Evolutionary conservation across 2,329 filamentous ascomycete genomes (phyloP), one percentile per base, ranked within the genome.

Genomic region (Colletotrichum musae): DNA sequence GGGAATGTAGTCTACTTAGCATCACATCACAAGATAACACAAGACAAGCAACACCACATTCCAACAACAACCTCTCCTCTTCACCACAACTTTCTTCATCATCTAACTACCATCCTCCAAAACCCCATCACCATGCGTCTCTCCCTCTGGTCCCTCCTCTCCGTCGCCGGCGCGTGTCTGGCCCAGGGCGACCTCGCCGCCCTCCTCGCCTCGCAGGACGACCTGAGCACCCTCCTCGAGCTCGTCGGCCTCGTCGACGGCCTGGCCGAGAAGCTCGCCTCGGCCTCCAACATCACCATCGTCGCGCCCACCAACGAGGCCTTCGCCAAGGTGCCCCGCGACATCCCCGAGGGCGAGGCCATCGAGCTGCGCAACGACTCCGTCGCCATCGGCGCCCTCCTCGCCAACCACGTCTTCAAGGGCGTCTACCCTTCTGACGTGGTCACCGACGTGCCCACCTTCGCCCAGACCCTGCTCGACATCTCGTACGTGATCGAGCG

Each of bases 301-400:
- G 74, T 80, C 21, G 79, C 80, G 0, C 79, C 79, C 4, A 78
- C 77, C 15, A 80, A 81, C 72, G 65, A 76, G 2, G 80, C 80
- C 6, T 80, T 81, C 24, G 75, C 64, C 10, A 73, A 72, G 1
- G 75, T 81, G 6, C 77, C 78, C 5, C 70, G 74, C 1, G 73
- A 80, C 36, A 75, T 76, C 16, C 77, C 77, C 0, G 77, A 79
- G 52, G 77, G 78, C 7, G 72, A 76, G 26, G 78, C 77, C 48
- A 79, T 79, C 13, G 74, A 75, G 28, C 64, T 69, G 5, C 64
- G 64, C 61, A 78, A 77, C 59, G 75, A 78, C 57, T 74, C 75
- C 26, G 73, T 78, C 36, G 75, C 77, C n/a, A 72, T 80, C 47
- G 73, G 73, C 4, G 77, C 76, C 24, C 72, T 79, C 26, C 72